A percentile compares a stretch with the other conserved stretches of the same genome.
Conservation (phyloP, 805 yeast genomes). For the Komagataella pastoris region DNA sequence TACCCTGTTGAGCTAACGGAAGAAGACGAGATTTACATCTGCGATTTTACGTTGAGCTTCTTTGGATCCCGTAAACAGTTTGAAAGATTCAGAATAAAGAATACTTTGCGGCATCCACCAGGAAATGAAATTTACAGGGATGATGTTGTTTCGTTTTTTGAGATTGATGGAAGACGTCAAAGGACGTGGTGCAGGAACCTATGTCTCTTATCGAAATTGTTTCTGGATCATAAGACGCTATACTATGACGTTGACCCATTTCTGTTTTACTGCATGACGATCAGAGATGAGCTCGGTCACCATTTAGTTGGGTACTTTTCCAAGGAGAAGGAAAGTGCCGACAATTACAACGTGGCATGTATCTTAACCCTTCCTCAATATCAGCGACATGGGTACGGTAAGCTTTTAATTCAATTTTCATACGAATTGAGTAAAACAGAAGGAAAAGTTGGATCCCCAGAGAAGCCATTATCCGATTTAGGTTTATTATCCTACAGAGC, state of each 20-base stretch:
- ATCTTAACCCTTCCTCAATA: constrained; percentile 92
- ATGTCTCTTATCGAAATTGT: constrained; percentile 79
- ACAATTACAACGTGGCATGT: constrained; percentile 93
- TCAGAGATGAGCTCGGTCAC: constrained; percentile 80
- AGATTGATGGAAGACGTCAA: constrained; percentile 93
- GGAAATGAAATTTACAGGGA: constrained; percentile 97
- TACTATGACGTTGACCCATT: constrained; percentile 98
- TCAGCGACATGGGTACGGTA: constrained; percentile 91
- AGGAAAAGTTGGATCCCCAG: constrained; percentile 90
- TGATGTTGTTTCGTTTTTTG: constrained; percentile 86
- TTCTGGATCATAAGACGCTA: constrained; percentile 89
- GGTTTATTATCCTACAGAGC: constrained; percentile 92
- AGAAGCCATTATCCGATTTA: constrained; percentile 89
- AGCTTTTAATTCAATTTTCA: constrained; percentile 82
- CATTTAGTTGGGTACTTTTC: constrained; percentile 95
- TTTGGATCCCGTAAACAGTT: constrained; percentile 86
- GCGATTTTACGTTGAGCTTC: constrained; percentile 82
- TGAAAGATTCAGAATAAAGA: constrained; percentile 80
- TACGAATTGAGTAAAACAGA: constrained; percentile 84
- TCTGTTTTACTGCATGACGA: constrained; percentile 90
- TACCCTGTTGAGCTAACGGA: constrained; percentile 93
- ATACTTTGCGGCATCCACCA: constrained; percentile 91
- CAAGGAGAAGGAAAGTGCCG: constrained; percentile 93
- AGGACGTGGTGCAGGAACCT: constrained; percentile 95
- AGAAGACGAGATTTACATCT: constrained; percentile 78